A percentile compares a stretch with the other conserved stretches of the same genome.
phyloP scores from a whole-genome alignment of 306 rosid genomes.

The Trifolium subterraneum region DNA sequence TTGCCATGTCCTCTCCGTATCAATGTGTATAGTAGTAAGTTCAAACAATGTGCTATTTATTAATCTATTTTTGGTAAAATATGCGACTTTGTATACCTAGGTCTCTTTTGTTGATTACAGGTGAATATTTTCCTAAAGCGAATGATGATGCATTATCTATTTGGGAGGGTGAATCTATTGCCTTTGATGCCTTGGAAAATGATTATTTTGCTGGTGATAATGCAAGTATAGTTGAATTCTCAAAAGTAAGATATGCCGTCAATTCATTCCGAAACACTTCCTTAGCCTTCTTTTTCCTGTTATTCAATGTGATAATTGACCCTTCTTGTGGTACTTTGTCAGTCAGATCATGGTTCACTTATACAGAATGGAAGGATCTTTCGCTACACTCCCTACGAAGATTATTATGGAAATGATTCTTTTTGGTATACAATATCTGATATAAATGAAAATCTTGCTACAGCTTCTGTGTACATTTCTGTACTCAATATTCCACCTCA shows the following conservation, averaged over 20 bases:
- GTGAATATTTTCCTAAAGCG: constrained; percentile 82
- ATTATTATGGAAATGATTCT: constrained; percentile 75
- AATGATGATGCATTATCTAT: constrained; percentile 60
- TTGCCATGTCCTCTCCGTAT: constrained; percentile 63
- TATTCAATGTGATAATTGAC: constrained; percentile 23
- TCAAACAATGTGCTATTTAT: constrained; percentile 12
- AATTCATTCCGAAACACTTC: constrained; percentile 16
- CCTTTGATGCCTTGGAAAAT: constrained; percentile 69
- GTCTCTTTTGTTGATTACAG: constrained; percentile 47
- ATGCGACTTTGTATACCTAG: neutral
- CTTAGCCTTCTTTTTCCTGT: neutral
- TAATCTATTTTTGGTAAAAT: constrained; percentile 5
- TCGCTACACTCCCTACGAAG: constrained; percentile 72
- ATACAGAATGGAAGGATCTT: constrained; percentile 64
- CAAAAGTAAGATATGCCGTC: constrained; percentile 57
- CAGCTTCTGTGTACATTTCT: constrained; percentile 63
- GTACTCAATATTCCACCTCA: constrained; percentile 84
- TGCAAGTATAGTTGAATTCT: constrained; percentile 64
- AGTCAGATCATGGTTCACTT: constrained; percentile 84
- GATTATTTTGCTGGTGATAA: constrained; percentile 80
- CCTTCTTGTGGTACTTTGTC: constrained; percentile 37
- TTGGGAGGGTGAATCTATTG: constrained; percentile 88
- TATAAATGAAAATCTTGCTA: constrained; percentile 76
- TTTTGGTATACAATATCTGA: constrained; percentile 80
- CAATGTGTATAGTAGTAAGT: constrained; percentile 82